phyloP scores from a whole-genome alignment of 2,329 filamentous ascomycete species.

The Pseudogymnoascus sp. region DNA sequence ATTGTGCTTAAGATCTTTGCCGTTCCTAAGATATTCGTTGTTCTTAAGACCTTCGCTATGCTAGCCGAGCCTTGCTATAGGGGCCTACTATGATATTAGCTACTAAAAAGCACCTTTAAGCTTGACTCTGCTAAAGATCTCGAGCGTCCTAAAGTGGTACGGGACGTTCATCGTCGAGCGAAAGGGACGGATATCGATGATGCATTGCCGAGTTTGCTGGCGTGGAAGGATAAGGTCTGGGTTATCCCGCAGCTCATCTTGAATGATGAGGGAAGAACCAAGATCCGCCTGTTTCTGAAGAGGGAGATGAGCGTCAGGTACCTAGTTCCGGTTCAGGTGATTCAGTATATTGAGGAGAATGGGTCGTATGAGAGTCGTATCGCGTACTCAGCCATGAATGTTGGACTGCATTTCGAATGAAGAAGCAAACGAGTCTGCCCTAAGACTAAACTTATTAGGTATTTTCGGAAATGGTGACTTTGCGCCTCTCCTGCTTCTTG shows the following conservation, averaged over 20 bases:
- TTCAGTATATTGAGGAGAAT: constrained; percentile 63
- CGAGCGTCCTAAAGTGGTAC: constrained; percentile 70
- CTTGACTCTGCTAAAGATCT: constrained; percentile 54
- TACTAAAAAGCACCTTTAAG: no score
- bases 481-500: no score
- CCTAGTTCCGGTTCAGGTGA: constrained; percentile 63
- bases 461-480: no score
- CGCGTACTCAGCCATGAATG: no score
- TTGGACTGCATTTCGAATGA: no score
- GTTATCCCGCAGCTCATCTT: constrained; percentile 84
- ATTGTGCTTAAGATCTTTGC: no score
- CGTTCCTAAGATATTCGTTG: no score
- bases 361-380: constrained; percentile 46
- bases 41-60: no score
- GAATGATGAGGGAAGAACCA: constrained; percentile 73
- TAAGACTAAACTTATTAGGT: no score
- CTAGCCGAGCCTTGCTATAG: no score
- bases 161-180: constrained; percentile 80
- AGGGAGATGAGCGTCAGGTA: constrained; percentile 78
- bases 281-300: constrained; percentile 73
- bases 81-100: no score
- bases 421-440: no score
- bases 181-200: constrained; percentile 79
- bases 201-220: constrained; percentile 70
- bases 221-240: constrained; percentile 78